Evolutionary conservation across 2,329 filamentous ascomycete species (phyloP), one percentile per base, ranked within the genome.

Genomic region (Xylaria polymorpha): DNA sequence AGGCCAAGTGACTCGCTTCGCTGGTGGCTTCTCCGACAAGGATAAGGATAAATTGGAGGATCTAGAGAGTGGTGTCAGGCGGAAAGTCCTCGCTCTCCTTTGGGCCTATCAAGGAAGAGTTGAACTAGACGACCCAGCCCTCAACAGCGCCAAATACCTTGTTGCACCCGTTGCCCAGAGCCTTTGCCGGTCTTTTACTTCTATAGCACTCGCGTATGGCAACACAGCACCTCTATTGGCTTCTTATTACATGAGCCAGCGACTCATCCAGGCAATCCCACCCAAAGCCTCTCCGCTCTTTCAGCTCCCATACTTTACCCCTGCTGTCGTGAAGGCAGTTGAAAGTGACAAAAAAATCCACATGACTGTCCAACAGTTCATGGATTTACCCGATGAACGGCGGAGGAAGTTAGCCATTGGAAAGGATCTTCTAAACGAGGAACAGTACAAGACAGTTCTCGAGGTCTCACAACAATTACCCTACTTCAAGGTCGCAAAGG

Each of bases 61-160:
- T 73, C 82, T 97, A 68, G 96, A 98, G 59, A 91, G 92, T 73
- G 90, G 91, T 46, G 87, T 89, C 29, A 91, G 93, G 73, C 88
- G 96, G 77, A 98, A 98, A 85, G 91, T 94, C 8, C 85, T 98
- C 53, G 93, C 92, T 60, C 86, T 99, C 66, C 85, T 99, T 18
- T 99, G 97, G 96, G 94, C 96, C 50, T 98, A 99, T 79, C 88
- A 98, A 57, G 93, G 93, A 69, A 92, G 96, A 56, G 85, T 97
- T 64, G 93, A 97, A 76, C 87, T 99, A 29, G 91, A 92, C 51
- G 94, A 97, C 76, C 81, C 87, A 62, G 85, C 87, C 39, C 85
- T 98, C 63, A 91, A 97, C 76, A 90, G 90, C 79, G 90, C 94
- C 80, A 99, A 98, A 83, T 94, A 92, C 79, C 91, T 96, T 79